Conservation (phyloP, 305 asterid species). For the Striga hermonthica region DNA sequence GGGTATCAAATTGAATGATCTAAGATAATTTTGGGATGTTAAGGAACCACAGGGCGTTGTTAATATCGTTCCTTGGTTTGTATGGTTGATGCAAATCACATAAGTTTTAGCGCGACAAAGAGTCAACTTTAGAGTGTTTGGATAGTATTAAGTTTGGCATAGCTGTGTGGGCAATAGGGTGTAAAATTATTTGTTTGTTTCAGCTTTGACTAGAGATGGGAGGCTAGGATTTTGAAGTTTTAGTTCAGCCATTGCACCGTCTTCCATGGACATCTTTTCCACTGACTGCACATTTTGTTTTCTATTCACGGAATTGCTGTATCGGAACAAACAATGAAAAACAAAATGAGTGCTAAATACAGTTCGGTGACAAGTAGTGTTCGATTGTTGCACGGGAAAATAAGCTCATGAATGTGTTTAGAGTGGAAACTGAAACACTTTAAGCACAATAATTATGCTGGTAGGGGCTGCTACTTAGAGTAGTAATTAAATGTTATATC, state of each 20-base stretch:
- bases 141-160: background rate
- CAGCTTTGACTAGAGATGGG: background rate
- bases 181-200: background rate
- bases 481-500: constrained; percentile 16
- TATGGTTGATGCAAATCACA: background rate
- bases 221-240: background rate
- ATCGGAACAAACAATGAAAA: background rate
- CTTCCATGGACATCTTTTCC: background rate
- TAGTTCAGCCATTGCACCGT: background rate
- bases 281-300: background rate
- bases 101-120: background rate
- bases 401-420: background rate
- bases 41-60: background rate
- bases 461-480: constrained; percentile 10
- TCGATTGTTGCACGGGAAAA: constrained; percentile 19
- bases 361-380: background rate
- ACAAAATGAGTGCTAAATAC: background rate
- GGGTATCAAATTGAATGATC: constrained; percentile 19
- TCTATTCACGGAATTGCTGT: background rate
- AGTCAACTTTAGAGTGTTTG: background rate
- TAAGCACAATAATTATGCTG: constrained; percentile 15
- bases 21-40: background rate
- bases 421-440: constrained; percentile 2
- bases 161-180: background rate
- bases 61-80: too few species aligned